Evolutionary conservation across 2,329 filamentous ascomycete genomes (phyloP).

Genomic region (Alternaria dauci): DNA sequence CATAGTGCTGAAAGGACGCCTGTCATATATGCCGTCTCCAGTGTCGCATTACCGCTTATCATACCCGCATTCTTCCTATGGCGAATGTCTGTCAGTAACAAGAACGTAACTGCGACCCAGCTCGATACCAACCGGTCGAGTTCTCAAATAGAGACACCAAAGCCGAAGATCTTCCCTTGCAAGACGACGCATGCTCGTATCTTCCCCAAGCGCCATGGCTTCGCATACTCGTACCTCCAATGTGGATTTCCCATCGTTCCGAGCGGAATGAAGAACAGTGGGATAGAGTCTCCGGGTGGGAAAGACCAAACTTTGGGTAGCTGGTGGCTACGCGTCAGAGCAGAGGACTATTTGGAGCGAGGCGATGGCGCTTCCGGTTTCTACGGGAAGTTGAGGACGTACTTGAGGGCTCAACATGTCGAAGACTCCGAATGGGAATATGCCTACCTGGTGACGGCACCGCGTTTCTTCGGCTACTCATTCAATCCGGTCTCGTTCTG

Average conservation of each 20-base stretch:
- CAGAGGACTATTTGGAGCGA: conserved; percentile 68
- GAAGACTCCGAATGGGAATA: conserved; percentile 68
- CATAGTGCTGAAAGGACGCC: conserved; percentile 3
- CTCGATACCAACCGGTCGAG: conserved; percentile 3
- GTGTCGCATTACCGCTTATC: conserved; percentile 23
- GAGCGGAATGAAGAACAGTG: conserved; percentile 53
- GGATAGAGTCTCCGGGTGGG: conserved; percentile 26
- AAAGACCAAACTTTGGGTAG: conserved; percentile 40
- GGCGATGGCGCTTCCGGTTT: conserved; percentile 63
- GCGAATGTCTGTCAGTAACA: not conserved
- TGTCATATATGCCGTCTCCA: conserved; percentile 11
- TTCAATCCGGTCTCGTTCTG: conserved; percentile 83
- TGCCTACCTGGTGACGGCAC: conserved; percentile 75
- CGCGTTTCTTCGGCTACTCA: conserved; percentile 72
- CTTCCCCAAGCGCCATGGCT: conserved; percentile 73
- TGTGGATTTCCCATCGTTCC: conserved; percentile 74
- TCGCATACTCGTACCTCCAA: conserved; percentile 74
- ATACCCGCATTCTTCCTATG: conserved; percentile 12
- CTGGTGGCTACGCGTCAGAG: conserved; percentile 68
- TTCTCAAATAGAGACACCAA: conserved; percentile 31
- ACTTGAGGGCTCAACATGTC: conserved; percentile 67
- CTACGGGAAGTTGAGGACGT: conserved; percentile 68
- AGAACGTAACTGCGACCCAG: not conserved
- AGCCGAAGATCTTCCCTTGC: conserved; percentile 67
- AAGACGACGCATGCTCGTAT: conserved; percentile 70